Percentiles rank a stretch among this genome's conserved stretches.
Conservation (phyloP, 2,329 filamentous ascomycete species). For the Ceratocystis ficicola region DNA sequence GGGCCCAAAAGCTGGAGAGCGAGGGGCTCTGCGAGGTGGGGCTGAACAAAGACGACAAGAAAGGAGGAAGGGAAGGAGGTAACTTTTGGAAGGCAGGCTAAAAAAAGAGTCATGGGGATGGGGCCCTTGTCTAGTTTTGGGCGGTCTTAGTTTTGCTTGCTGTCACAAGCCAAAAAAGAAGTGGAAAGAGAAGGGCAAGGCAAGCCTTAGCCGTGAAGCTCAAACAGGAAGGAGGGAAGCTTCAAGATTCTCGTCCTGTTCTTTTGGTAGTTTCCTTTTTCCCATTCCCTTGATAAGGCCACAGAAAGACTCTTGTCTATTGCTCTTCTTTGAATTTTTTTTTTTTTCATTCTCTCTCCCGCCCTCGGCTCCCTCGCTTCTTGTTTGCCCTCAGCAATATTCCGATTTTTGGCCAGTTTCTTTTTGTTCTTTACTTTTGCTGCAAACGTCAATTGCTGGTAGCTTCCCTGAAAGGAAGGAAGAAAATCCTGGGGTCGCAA, state of each 20-base stretch:
- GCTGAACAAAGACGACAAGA: neutral
- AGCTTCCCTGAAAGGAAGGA: neutral
- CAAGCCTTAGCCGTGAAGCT: no score
- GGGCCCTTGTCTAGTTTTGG: neutral
- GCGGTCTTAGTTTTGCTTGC: neutral
- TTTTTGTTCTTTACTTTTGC: neutral
- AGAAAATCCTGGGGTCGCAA: conserved; percentile 1
- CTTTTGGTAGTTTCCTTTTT: neutral
- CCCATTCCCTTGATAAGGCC: neutral
- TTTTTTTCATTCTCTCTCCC: neutral
- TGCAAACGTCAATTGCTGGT: neutral
- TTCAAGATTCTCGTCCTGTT: neutral
- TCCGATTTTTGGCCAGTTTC: neutral
- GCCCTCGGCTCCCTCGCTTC: neutral
- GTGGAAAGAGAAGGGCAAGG: no score
- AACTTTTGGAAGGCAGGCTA: neutral
- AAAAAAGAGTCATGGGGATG: neutral
- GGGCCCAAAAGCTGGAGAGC: neutral
- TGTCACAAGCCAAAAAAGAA: conserved; percentile 8
- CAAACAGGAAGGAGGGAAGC: neutral
- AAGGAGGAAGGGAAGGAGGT: neutral
- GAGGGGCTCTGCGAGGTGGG: neutral
- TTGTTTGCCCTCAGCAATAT: neutral
- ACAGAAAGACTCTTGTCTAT: neutral
- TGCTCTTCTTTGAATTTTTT: neutral